These are phyloP conservation scores for Solanum okadae DNA, from an alignment of 257 asterid genomes.

Conservation along the genomic window DNA sequence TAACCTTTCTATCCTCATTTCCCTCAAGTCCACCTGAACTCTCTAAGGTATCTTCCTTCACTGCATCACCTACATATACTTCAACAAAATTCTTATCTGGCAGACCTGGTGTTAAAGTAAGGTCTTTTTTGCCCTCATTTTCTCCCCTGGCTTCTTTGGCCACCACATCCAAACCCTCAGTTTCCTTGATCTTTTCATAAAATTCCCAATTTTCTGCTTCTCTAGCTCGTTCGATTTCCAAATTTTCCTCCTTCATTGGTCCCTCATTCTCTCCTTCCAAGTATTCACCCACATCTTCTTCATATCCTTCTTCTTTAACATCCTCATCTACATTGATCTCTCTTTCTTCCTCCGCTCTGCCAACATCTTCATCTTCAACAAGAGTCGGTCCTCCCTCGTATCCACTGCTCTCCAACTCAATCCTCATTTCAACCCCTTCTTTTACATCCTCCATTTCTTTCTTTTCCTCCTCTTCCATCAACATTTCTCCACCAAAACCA, in stretches of 20 bases:
- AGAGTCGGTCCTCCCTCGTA: not conserved
- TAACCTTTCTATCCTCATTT: not conserved
- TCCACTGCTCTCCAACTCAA: conserved; percentile 3
- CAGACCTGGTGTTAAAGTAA: conserved; percentile 1
- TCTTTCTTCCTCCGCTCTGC: not conserved
- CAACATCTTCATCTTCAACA: not conserved
- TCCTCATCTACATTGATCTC: not conserved
- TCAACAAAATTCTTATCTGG: conserved; percentile 7
- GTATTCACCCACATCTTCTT: not conserved
- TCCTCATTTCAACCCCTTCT: conserved; percentile 15
- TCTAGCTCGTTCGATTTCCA: not conserved
- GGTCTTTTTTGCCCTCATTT: not conserved
- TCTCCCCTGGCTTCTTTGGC: not conserved
- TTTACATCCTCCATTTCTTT: not conserved
- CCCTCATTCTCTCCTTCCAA: not conserved
- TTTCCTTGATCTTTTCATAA: not conserved
- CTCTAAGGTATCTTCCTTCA: conserved; percentile 1
- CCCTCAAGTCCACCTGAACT: not conserved
- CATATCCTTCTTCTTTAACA: not conserved
- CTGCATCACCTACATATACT: not conserved
- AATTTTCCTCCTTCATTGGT: not conserved
- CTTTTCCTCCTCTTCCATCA: conserved; percentile 2
- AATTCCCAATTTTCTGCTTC: not conserved
- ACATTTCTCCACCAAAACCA: not conserved
- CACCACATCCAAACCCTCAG: conserved; percentile 1